Evolutionary conservation across 2,329 filamentous ascomycete genomes (phyloP).

Genomic region (Helminthosporium solani): DNA sequence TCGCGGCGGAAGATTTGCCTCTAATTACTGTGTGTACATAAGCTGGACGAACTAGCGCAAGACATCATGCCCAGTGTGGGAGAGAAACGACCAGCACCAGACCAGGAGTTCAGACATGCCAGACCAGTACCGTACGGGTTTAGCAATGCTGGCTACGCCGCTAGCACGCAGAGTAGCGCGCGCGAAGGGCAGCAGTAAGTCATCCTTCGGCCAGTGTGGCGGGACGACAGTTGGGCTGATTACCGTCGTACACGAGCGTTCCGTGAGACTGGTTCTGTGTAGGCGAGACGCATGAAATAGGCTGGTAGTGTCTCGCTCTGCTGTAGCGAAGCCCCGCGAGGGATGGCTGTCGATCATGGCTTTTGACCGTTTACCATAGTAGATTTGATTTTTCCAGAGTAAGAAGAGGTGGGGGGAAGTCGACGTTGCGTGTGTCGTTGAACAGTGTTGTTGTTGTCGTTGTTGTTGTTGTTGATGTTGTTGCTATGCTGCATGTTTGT

Average conservation of each 20-base stretch:
- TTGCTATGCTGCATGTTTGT: too few species aligned
- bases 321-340: too few species aligned
- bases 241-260: slow-evolving; percentile 18
- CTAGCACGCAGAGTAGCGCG: slow-evolving; percentile 16
- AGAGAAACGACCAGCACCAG: too few species aligned
- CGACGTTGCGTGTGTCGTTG: neutral
- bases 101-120: slow-evolving; percentile 1
- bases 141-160: slow-evolving; percentile 17
- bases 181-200: too few species aligned
- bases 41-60: slow-evolving; percentile 22
- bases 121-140: slow-evolving; percentile 16
- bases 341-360: too few species aligned
- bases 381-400: too few species aligned
- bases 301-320: slow-evolving; percentile 14
- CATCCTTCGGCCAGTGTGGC: slow-evolving; percentile 29
- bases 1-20: too few species aligned
- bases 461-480: neutral
- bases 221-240: slow-evolving; percentile 19
- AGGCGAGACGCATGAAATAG: slow-evolving; percentile 22
- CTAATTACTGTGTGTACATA: neutral
- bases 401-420: neutral
- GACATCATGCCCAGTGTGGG: slow-evolving; percentile 11
- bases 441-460: neutral
- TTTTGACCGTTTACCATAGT: too few species aligned
- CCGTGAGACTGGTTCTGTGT: slow-evolving; percentile 20